Base-by-base conservation (phyloP, 257 asterid genomes). In the Rhazya stricta region DNA sequence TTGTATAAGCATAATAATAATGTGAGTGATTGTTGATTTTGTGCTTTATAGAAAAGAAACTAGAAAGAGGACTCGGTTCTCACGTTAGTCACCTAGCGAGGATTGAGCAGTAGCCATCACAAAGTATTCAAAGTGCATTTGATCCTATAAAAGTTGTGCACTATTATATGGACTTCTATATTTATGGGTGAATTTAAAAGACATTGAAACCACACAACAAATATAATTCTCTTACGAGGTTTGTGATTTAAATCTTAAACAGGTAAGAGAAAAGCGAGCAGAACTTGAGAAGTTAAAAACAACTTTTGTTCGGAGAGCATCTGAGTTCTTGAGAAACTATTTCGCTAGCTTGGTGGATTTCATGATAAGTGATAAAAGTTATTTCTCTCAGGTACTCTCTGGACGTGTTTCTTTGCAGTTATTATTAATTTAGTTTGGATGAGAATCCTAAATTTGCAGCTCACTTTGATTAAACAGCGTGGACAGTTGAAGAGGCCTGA, bases 401-500 rank as follows among this genome's bases (percentile, higher is more conserved):
- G 34, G 18, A 32, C 3, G 50, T 63, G 23, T 25, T 34, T 6
- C 43, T 41, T 54, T 42, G 32, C 30, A 5, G 12, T 53, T 39
- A 41, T 46, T 39, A 27, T 50, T 41, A 41, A 56, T 21, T n/a
- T 43, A n/a, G 18, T 23, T 30, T 13, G 23, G 30, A 29, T 32
- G 29, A 29, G 48, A 73, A 72, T 16, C 42, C 77, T 75, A 9
- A 75, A 50, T 66, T 54, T 74, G 74, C 76, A 81, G 78, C 72
- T 80, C 36, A 46, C 76, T 73, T 80, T 79, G 83, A 68, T 74
- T 82, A 53, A 80, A 82, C 81, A 95, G 99, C 90, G 96, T 71
- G 99, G 99, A 66, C 99, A 91, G 78, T 85, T 95, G 81, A 95
- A 95, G 91, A 88, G 91, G 87, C 99, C 97, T 27, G 99, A 92